phyloP scores from a whole-genome alignment of 164 flowering plant species.

The Nymphaea thermarum region DNA sequence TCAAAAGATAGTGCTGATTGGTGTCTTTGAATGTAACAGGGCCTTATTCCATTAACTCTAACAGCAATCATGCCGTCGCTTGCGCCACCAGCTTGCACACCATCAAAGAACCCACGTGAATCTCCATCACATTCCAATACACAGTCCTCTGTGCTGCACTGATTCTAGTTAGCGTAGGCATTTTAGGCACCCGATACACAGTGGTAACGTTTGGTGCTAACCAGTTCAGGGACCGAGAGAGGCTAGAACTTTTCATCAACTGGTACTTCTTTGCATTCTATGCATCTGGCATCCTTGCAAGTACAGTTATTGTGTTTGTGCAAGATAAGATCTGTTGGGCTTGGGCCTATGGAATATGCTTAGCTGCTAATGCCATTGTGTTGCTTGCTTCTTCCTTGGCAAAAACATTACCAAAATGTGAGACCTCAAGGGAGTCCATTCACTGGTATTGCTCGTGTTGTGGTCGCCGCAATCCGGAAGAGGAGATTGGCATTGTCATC shows the following conservation, averaged over 20 bases:
- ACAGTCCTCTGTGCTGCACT: conserved; percentile 16
- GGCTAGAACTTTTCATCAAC: conserved; percentile 36
- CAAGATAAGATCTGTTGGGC: conserved; percentile 39
- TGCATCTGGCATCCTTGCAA: conserved; percentile 4
- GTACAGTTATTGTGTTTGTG: conserved; percentile 27
- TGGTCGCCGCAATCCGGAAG: conserved; percentile 28
- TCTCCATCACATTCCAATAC: conserved; percentile 16
- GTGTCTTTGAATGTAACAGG: neutral
- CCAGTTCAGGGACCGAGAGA: conserved; percentile 21
- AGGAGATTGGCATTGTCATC: conserved; percentile 4
- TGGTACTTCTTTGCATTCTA: conserved; percentile 34
- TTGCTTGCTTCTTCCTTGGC: conserved; percentile 23
- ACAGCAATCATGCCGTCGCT: conserved; percentile 24
- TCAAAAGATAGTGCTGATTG: neutral
- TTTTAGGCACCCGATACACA: conserved; percentile 31
- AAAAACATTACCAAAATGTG: conserved; percentile 9
- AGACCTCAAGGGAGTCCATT: conserved; percentile 37
- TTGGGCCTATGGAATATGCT: conserved; percentile 25
- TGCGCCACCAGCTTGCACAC: conserved; percentile 30
- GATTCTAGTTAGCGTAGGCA: conserved; percentile 18
- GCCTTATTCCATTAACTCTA: conserved; percentile 6
- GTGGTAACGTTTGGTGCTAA: conserved; percentile 37
- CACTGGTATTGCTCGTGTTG: conserved; percentile 20
- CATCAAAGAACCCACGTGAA: neutral
- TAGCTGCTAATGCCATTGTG: conserved; percentile 9